A percentile compares a stretch with the other conserved stretches of the same genome.
phyloP scores from a whole-genome alignment of 2,329 filamentous ascomycete species.

The Colletotrichum tropicicola region DNA sequence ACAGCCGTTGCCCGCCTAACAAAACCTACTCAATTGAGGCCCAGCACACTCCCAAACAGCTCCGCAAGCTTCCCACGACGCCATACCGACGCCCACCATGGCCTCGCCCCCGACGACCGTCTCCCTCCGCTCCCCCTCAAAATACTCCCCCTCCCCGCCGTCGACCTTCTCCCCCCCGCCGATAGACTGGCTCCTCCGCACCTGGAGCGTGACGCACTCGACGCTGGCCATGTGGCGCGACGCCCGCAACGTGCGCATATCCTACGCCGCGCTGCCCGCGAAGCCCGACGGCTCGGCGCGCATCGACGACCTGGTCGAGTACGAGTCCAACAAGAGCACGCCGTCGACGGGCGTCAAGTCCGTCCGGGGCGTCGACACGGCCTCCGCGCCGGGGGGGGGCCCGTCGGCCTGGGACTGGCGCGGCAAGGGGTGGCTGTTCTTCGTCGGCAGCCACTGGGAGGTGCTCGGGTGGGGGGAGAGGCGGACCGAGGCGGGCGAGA shows the following conservation, averaged over 20 bases:
- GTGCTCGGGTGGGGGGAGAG: slow-evolving; percentile 77
- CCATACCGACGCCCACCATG: slow-evolving; percentile 8
- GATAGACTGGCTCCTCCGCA: slow-evolving; percentile 69
- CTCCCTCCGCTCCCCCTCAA: slow-evolving; percentile 51
- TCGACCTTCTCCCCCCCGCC: slow-evolving; percentile 52
- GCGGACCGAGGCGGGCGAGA: slow-evolving; percentile 45
- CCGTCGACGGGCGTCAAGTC: slow-evolving; percentile 57
- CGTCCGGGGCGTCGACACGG: slow-evolving; percentile 72
- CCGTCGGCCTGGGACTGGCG: slow-evolving; percentile 75
- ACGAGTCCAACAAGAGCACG: slow-evolving; percentile 61
- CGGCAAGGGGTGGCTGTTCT: slow-evolving; percentile 77
- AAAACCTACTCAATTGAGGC: too few relatives aligned
- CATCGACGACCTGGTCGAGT: slow-evolving; percentile 78
- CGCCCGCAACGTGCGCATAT: slow-evolving; percentile 82
- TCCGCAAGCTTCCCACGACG: background rate
- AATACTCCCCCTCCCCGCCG: slow-evolving; percentile 47
- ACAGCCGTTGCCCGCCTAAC: too few relatives aligned
- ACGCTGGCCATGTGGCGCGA: slow-evolving; percentile 83
- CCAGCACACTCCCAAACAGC: too few relatives aligned
- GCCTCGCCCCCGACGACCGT: slow-evolving; percentile 22
- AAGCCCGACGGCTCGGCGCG: slow-evolving; percentile 49
- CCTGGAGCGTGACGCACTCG: slow-evolving; percentile 80
- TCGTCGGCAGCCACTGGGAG: slow-evolving; percentile 83
- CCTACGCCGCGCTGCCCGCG: slow-evolving; percentile 67
- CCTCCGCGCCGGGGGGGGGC: slow-evolving; percentile 37